Evolutionary conservation across 2,329 filamentous ascomycete species (phyloP).

Genomic region (Ascochyta fabae): DNA sequence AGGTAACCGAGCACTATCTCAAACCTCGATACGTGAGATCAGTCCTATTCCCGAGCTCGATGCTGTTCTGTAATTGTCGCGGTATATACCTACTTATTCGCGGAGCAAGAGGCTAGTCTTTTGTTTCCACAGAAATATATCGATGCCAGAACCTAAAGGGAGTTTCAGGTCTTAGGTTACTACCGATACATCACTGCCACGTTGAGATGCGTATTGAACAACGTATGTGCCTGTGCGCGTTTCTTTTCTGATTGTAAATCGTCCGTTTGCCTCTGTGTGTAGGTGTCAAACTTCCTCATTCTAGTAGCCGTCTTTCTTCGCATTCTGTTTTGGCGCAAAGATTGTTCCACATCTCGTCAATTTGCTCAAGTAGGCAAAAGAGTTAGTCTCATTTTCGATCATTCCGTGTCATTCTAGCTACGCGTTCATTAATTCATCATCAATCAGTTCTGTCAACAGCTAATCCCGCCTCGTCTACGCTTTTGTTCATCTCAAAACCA

Average conservation of each 20-base stretch:
- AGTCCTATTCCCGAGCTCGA: too few relatives aligned
- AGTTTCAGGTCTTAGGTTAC: not conserved
- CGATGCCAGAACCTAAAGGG: too few relatives aligned
- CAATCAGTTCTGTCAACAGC: not conserved
- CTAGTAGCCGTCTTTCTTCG: not conserved
- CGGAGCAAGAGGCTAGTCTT: too few relatives aligned
- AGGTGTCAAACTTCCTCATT: not conserved
- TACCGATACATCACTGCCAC: not conserved
- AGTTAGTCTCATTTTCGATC: not conserved
- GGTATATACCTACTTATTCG: too few relatives aligned
- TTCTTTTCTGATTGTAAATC: not conserved
- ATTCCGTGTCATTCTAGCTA: not conserved
- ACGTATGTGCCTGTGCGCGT: not conserved
- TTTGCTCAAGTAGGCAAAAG: not conserved
- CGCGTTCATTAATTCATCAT: too few relatives aligned
- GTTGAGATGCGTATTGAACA: not conserved
- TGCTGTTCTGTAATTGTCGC: too few relatives aligned
- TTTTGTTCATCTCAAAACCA: not conserved
- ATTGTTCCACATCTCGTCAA: not conserved
- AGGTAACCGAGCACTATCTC: not conserved
- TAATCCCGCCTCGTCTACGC: not conserved
- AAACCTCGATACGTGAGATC: not conserved
- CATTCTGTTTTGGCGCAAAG: not conserved
- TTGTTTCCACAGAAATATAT: too few relatives aligned
- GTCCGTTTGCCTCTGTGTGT: not conserved